phyloP scores from a whole-genome alignment of 2,329 filamentous ascomycete species.

The Rhynchosporium secalis region DNA sequence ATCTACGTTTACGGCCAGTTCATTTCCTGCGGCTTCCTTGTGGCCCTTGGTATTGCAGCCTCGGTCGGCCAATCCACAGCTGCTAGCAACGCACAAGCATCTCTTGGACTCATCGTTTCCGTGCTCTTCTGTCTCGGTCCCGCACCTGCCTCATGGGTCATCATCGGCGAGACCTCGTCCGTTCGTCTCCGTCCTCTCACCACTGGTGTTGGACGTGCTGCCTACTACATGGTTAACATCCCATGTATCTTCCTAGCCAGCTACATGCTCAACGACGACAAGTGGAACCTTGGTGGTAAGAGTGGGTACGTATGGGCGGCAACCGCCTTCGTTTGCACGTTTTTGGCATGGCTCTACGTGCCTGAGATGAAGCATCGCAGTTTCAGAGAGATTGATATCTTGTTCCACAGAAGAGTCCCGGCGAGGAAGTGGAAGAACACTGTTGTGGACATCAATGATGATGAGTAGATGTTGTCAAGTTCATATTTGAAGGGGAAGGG shows the following conservation, averaged over 20 bases:
- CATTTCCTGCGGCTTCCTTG: slow-evolving; percentile 54
- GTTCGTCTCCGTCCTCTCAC: slow-evolving; percentile 65
- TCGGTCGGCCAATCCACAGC: slow-evolving; percentile 46
- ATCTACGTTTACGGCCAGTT: slow-evolving; percentile 63
- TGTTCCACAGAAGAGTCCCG: slow-evolving; percentile 45
- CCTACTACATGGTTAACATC: slow-evolving; percentile 65
- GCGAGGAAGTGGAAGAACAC: slow-evolving; percentile 51
- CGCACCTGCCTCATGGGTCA: slow-evolving; percentile 64
- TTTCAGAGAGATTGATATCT: slow-evolving; percentile 50
- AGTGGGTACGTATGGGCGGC: slow-evolving; percentile 61
- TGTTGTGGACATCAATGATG: slow-evolving; percentile 57
- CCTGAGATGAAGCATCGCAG: slow-evolving; percentile 61
- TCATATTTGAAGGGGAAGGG: too few relatives aligned
- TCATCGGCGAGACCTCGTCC: slow-evolving; percentile 66
- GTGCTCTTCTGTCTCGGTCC: slow-evolving; percentile 63
- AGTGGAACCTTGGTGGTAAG: slow-evolving; percentile 51
- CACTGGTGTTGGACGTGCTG: slow-evolving; percentile 62
- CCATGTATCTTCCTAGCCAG: slow-evolving; percentile 63
- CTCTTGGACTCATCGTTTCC: slow-evolving; percentile 63
- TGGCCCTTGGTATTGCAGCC: slow-evolving; percentile 60
- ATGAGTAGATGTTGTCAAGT: slow-evolving; percentile 51
- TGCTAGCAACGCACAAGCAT: slow-evolving; percentile 56
- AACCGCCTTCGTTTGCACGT: slow-evolving; percentile 56
- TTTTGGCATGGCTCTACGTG: slow-evolving; percentile 50
- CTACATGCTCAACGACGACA: slow-evolving; percentile 58